Conservation (phyloP, 108 stramenopile species). For the Schizochytrium sp. region DNA sequence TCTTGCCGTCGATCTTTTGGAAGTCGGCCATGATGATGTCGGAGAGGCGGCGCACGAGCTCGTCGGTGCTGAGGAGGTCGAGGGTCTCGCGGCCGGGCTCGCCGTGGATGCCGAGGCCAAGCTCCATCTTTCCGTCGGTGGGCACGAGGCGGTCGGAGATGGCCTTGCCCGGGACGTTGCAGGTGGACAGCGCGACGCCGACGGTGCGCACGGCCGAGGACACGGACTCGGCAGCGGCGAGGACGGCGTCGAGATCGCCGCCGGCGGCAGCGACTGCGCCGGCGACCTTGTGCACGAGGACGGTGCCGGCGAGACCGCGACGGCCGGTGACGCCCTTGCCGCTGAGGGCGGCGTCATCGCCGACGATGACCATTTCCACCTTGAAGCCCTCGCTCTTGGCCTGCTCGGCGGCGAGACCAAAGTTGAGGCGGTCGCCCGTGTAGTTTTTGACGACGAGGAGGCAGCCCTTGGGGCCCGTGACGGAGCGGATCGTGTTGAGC, state of each 20-base stretch:
- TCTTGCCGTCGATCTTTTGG: neutral
- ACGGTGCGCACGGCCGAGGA: slow-evolving; percentile 63
- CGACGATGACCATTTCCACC: slow-evolving; percentile 76
- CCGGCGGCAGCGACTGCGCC: slow-evolving; percentile 77
- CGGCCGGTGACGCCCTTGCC: slow-evolving; percentile 87
- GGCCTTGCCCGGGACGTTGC: slow-evolving; percentile 77
- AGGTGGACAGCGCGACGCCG: slow-evolving; percentile 78
- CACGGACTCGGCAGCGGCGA: slow-evolving; percentile 48
- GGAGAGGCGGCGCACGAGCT: slow-evolving; percentile 33
- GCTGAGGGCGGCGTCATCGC: slow-evolving; percentile 86
- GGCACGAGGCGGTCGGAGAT: slow-evolving; percentile 59
- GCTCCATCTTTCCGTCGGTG: slow-evolving; percentile 55
- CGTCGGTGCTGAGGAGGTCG: slow-evolving; percentile 44
- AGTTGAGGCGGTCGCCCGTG: slow-evolving; percentile 95
- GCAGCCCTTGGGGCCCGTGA: slow-evolving; percentile 59
- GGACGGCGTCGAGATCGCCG: slow-evolving; percentile 60
- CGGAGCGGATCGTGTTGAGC: slow-evolving; percentile 77
- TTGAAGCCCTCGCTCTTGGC: slow-evolving; percentile 57
- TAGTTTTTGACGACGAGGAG: slow-evolving; percentile 95
- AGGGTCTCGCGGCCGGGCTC: slow-evolving; percentile 71
- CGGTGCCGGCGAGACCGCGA: slow-evolving; percentile 89
- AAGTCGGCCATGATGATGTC: neutral
- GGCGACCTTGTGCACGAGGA: slow-evolving; percentile 87
- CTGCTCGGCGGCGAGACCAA: slow-evolving; percentile 87
- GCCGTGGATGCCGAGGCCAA: slow-evolving; percentile 94